These are phyloP conservation scores for Fusarium phyllophilum DNA, from an alignment of 2,329 filamentous ascomycete genomes.

Conservation along the genomic window DNA sequence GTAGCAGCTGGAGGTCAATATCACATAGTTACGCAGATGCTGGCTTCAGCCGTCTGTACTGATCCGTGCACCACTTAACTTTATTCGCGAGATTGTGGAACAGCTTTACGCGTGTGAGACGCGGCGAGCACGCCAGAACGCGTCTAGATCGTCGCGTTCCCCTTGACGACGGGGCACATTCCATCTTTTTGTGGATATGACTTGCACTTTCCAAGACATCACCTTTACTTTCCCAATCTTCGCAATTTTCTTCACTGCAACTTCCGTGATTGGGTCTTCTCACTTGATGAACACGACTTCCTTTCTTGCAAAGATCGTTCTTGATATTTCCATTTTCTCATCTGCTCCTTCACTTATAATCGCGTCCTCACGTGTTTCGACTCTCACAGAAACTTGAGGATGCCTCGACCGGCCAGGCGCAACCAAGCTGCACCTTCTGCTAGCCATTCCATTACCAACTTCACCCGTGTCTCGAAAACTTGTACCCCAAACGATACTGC, in stretches of 20 bases:
- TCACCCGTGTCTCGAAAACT: slow-evolving; percentile 60
- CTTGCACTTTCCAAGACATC: slow-evolving; percentile 26
- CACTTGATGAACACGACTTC: slow-evolving; percentile 2
- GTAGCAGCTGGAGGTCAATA: not conserved
- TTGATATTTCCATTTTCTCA: not conserved
- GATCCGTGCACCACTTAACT: slow-evolving; percentile 3
- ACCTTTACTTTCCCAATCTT: slow-evolving; percentile 10
- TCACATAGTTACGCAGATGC: too few relatives aligned
- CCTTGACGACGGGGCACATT: slow-evolving; percentile 35
- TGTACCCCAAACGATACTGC: slow-evolving; percentile 41
- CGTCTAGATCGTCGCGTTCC: slow-evolving; percentile 26
- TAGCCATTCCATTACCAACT: slow-evolving; percentile 53
- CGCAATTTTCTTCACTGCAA: not conserved
- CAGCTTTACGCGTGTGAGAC: slow-evolving; percentile 22
- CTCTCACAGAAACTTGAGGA: slow-evolving; percentile 19
- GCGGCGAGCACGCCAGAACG: not conserved
- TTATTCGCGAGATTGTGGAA: not conserved
- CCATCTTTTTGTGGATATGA: slow-evolving; percentile 7
- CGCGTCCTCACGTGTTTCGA: not conserved
- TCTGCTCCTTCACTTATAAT: not conserved
- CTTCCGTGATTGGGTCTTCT: slow-evolving; percentile 3
- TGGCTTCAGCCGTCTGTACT: not conserved
- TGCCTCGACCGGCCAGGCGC: slow-evolving; percentile 43
- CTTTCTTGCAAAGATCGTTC: not conserved
- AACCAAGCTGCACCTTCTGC: slow-evolving; percentile 32